Conservation (phyloP, 768 basidiomycete genomes). For the Agaricus sinodeliciosus region DNA sequence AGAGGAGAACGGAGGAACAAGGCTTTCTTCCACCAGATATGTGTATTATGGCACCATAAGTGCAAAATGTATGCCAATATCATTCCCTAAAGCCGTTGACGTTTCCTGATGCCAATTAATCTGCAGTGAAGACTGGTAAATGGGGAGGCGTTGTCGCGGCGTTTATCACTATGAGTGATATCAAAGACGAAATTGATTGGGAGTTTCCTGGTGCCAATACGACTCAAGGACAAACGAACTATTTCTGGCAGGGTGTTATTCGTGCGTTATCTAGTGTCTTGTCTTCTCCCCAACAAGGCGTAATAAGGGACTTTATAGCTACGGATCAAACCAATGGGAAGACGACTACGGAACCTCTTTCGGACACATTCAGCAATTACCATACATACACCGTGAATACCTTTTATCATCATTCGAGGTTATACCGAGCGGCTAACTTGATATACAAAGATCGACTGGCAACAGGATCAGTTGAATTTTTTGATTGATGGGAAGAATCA, state of each 20-base stretch:
- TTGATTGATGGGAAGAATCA: constrained; percentile 65
- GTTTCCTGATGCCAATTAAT: background rate
- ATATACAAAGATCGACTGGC: constrained; percentile 70
- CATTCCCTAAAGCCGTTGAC: background rate
- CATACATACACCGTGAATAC: constrained; percentile 53
- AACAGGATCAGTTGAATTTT: constrained; percentile 58
- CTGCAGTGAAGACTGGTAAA: constrained; percentile 66
- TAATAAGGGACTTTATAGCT: no score
- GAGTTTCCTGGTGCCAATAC: constrained; percentile 67
- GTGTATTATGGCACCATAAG: constrained; percentile 78
- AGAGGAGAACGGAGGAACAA: constrained; percentile 66
- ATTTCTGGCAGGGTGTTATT: constrained; percentile 69
- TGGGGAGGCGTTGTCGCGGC: constrained; percentile 83
- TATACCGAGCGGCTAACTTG: no score
- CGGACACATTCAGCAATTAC: constrained; percentile 64
- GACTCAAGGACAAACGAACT: constrained; percentile 70
- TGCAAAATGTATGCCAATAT: constrained; percentile 38
- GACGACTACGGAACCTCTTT: constrained; percentile 36
- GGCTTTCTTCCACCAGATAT: constrained; percentile 74
- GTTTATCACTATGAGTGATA: constrained; percentile 78
- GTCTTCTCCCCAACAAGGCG: constrained; percentile 12
- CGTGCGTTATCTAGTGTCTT: constrained; percentile 36
- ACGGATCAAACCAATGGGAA: constrained; percentile 39
- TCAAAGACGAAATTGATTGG: constrained; percentile 88
- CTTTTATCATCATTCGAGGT: background rate